These are phyloP conservation scores for Hericium erinaceus DNA, from an alignment of 768 basidiomycete species.

Conservation along the genomic window DNA sequence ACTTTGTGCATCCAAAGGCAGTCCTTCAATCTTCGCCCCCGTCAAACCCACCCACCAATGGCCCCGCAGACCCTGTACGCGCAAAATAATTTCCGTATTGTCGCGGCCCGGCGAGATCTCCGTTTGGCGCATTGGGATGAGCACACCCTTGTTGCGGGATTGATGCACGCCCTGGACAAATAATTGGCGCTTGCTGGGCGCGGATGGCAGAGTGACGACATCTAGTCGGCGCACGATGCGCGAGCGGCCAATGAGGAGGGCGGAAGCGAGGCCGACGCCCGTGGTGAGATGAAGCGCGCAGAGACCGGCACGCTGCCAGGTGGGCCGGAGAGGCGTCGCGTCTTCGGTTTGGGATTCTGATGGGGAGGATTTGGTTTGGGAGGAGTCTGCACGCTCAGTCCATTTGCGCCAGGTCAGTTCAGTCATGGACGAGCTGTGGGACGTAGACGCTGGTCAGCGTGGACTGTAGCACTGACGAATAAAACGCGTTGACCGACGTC, in stretches of 20 bases:
- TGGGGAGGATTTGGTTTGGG: not conserved
- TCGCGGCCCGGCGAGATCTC: conserved; percentile 12
- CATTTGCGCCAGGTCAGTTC: conserved; percentile 15
- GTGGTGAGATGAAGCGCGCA: conserved; percentile 5
- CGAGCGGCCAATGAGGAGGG: conserved; percentile 10
- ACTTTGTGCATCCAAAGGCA: not conserved
- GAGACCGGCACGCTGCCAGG: conserved; percentile 14
- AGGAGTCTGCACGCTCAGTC: conserved; percentile 2
- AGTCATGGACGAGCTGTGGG: conserved; percentile 3
- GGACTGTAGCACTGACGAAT: not conserved
- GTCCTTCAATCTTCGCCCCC: conserved; percentile 6
- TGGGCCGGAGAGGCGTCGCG: conserved; percentile 1
- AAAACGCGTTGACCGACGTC: conserved; percentile 1
- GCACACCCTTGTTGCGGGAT: conserved; percentile 2
- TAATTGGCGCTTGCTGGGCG: conserved; percentile 4
- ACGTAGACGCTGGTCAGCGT: not conserved
- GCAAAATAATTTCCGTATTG: conserved; percentile 11
- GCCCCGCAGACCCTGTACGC: conserved; percentile 11
- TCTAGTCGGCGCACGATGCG: conserved; percentile 13
- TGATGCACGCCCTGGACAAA: conserved; percentile 7
- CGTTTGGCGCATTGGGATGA: conserved; percentile 7
- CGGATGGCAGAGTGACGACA: conserved; percentile 4
- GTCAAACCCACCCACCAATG: conserved; percentile 15
- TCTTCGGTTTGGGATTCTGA: not conserved
- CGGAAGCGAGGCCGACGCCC: conserved; percentile 11